phyloP scores from a whole-genome alignment of 148 eudicot species.

The Spergularia marina region DNA sequence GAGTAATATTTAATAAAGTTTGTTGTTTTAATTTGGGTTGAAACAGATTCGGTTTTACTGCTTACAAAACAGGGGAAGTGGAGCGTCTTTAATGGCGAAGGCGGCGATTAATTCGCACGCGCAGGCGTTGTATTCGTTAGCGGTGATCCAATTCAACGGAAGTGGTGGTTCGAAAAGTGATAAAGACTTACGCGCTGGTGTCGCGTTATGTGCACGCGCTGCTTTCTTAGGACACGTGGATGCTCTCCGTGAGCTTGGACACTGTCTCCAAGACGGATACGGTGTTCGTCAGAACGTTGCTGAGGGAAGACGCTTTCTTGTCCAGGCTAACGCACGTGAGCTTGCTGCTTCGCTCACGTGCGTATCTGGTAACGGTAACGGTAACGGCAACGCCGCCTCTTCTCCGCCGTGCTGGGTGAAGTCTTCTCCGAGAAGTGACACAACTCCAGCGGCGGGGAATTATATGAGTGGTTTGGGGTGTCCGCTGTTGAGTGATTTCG shows the following conservation, averaged over 20 bases:
- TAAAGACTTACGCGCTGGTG: conserved; percentile 87
- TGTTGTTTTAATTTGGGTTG: background rate
- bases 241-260: conserved; percentile 89
- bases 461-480: conserved; percentile 27
- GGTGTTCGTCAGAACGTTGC: conserved; percentile 77
- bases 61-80: conserved; percentile 54
- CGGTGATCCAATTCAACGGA: conserved; percentile 85
- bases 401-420: conserved; percentile 12
- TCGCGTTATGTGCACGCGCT: conserved; percentile 85
- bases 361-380: conserved; percentile 11
- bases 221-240: conserved; percentile 89
- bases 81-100: conserved; percentile 70
- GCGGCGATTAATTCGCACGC: conserved; percentile 79
- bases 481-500: conserved; percentile 82
- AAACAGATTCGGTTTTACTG: conserved; percentile 80
- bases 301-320: conserved; percentile 78
- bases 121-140: conserved; percentile 60
- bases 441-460: background rate
- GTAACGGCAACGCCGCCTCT: background rate
- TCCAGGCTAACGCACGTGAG: conserved; percentile 95
- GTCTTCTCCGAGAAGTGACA: background rate
- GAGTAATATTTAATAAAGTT: no score
- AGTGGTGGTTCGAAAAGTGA: conserved; percentile 71
- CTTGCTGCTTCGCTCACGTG: conserved; percentile 50
- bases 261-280: conserved; percentile 97